Conservation (phyloP, 2,329 filamentous ascomycete genomes). For the Cladophialophora immunda region DNA sequence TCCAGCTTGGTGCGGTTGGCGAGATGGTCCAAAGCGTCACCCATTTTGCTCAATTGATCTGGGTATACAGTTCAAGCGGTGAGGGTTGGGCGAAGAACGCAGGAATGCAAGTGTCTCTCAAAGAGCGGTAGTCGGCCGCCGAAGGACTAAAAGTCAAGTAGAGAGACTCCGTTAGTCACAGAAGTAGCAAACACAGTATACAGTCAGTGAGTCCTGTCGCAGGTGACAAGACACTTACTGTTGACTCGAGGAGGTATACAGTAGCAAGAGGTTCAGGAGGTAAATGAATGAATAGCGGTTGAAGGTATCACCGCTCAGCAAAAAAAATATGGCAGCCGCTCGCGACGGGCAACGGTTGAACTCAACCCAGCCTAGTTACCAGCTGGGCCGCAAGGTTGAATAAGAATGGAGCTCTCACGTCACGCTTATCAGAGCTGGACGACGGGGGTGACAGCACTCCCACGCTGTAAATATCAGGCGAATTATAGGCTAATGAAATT, state of each 20-base stretch:
- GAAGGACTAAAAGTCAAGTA: slow-evolving; percentile 17
- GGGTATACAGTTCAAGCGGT: slow-evolving; percentile 10
- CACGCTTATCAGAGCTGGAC: slow-evolving; percentile 30
- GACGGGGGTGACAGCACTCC: slow-evolving; percentile 1
- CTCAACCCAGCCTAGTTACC: slow-evolving; percentile 15
- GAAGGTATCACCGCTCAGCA: slow-evolving; percentile 27
- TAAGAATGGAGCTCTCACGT: slow-evolving; percentile 36
- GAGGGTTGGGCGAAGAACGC: slow-evolving; percentile 4
- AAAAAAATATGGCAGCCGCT: slow-evolving; percentile 24
- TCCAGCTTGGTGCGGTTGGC: slow-evolving; percentile 76
- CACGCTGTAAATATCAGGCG: slow-evolving; percentile 16
- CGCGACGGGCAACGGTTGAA: slow-evolving; percentile 27
- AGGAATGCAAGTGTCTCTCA: slow-evolving; percentile 19
- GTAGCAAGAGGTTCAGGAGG: slow-evolving; percentile 3
- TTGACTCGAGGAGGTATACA: slow-evolving; percentile 2
- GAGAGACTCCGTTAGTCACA: slow-evolving; percentile 18
- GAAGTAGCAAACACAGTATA: slow-evolving; percentile 9
- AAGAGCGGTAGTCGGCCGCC: slow-evolving; percentile 26
- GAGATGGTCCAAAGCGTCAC: slow-evolving; percentile 85
- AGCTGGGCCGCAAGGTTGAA: neutral
- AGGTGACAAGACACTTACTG: slow-evolving; percentile 9
- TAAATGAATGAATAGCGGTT: slow-evolving; percentile 14
- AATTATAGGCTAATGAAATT: slow-evolving; percentile 2
- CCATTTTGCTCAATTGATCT: slow-evolving; percentile 54
- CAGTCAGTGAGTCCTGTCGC: neutral